Conservation (phyloP, 2,329 filamentous ascomycete genomes). For the Beauveria sp. region DNA sequence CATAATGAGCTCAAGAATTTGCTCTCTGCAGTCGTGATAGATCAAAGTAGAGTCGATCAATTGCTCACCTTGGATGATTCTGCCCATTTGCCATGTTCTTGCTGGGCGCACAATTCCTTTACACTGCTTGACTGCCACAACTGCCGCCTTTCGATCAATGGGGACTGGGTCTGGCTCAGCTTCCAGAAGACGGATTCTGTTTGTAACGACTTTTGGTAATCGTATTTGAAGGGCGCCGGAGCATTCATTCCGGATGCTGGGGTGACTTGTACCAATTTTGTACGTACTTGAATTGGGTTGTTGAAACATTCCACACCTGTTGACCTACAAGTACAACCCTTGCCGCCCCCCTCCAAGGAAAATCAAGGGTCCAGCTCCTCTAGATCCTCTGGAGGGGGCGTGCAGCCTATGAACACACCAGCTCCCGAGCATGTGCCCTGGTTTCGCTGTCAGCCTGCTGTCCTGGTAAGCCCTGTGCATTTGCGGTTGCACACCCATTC, state of each 20-base stretch:
- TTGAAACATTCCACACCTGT: not conserved
- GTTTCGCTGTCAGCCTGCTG: not conserved
- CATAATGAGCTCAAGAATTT: not conserved
- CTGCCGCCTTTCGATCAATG: not conserved
- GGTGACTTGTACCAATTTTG: not conserved
- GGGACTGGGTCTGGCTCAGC: not conserved
- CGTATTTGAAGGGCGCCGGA: not conserved
- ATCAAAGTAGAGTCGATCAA: not conserved
- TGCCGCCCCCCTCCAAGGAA: not conserved
- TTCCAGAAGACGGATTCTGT: not conserved
- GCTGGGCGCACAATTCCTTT: no score
- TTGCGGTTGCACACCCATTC: not conserved
- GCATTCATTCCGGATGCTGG: not conserved
- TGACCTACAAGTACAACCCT: not conserved
- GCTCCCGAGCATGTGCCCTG: not conserved
- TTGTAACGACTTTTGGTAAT: not conserved
- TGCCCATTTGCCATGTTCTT: no score
- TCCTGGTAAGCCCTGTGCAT: not conserved
- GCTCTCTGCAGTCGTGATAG: no score
- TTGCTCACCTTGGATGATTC: not conserved
- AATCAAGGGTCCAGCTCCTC: conserved; percentile 3
- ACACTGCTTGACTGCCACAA: no score
- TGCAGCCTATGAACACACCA: not conserved
- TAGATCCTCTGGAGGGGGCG: conserved; percentile 1
- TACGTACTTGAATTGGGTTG: not conserved